phyloP scores from a whole-genome alignment of 768 basidiomycete species.

The Macrolepiota albuminosa region DNA sequence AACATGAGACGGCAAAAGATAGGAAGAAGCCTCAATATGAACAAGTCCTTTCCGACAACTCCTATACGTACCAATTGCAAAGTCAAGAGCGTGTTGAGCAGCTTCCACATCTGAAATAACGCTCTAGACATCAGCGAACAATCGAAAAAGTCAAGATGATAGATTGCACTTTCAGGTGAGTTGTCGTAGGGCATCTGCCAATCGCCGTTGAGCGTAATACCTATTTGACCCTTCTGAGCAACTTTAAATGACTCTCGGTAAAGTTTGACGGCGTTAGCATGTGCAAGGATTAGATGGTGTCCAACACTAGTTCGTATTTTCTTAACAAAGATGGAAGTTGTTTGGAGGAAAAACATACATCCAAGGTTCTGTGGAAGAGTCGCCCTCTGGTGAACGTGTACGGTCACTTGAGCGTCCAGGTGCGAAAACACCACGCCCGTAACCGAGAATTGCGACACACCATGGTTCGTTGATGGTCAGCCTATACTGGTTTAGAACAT shows the following conservation, averaged over 20 bases:
- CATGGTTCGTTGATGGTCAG: conserved; percentile 76
- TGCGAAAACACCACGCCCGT: conserved; percentile 66
- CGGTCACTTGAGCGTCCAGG: conserved; percentile 68
- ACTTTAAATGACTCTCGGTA: conserved; percentile 66
- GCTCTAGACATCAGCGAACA: background rate
- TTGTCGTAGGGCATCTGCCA: conserved; percentile 74
- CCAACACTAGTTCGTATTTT: conserved; percentile 42
- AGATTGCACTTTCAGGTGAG: conserved; percentile 49
- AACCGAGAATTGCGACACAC: conserved; percentile 68
- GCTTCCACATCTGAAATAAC: conserved; percentile 50
- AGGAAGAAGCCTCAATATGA: conserved; percentile 15
- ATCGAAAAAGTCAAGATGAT: background rate
- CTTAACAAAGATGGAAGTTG: background rate
- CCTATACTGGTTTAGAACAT: conserved; percentile 32
- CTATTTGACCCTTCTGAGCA: conserved; percentile 60
- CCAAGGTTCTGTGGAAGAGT: conserved; percentile 66
- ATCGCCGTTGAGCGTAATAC: conserved; percentile 78
- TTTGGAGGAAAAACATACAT: conserved; percentile 38
- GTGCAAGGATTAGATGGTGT: conserved; percentile 63
- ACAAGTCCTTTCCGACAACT: background rate
- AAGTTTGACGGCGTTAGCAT: conserved; percentile 60
- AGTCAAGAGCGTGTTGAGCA: conserved; percentile 68
- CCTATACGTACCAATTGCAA: conserved; percentile 52
- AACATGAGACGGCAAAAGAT: conserved; percentile 20
- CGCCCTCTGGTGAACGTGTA: conserved; percentile 50